Percentiles rank a stretch among this genome's conserved stretches.
These are phyloP conservation scores for Plasmodium yoelii DNA, from an alignment of 169 alveolate species.

Conservation along the genomic window DNA sequence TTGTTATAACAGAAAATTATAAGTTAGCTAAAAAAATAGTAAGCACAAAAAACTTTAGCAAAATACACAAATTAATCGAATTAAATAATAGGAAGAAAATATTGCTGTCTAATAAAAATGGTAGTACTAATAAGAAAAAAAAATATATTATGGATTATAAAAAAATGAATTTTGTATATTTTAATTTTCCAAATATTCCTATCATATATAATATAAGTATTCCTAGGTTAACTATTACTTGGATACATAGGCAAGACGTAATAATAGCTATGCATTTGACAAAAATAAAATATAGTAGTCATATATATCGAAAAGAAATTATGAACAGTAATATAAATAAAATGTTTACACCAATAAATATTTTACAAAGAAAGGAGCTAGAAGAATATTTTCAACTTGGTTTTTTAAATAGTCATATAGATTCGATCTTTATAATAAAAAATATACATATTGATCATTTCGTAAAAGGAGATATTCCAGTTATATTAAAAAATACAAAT, in stretches of 20 bases:
- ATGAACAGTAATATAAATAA: conserved; percentile 18
- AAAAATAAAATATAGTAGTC: conserved; percentile 65
- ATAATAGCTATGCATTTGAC: conserved; percentile 83
- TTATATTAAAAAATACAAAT: conserved; percentile 87
- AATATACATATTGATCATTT: conserved; percentile 91
- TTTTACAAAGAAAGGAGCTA: conserved; percentile 53
- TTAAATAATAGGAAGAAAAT: conserved; percentile 46
- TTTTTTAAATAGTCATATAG: conserved; percentile 77
- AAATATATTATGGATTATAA: conserved; percentile 51
- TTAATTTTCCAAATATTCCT: conserved; percentile 70
- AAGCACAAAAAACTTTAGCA: conserved; percentile 69
- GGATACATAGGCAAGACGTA: conserved; percentile 82
- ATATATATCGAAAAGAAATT: conserved; percentile 77
- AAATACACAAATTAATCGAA: conserved; percentile 49
- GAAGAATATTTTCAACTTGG: conserved; percentile 55
- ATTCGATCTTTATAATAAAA: conserved; percentile 77
- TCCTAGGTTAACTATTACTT: conserved; percentile 83
- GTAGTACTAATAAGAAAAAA: not conserved
- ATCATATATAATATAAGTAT: conserved; percentile 76
- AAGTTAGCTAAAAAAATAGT: conserved; percentile 65
- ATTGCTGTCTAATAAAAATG: conserved; percentile 23
- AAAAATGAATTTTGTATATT: conserved; percentile 53
- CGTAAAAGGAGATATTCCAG: conserved; percentile 92
- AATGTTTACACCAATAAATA: conserved; percentile 46
- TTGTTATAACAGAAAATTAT: conserved; percentile 71